These are phyloP conservation scores for Staphylotrichum longicolle DNA, from an alignment of 495 filamentous ascomycete genomes.

Conservation along the genomic window DNA sequence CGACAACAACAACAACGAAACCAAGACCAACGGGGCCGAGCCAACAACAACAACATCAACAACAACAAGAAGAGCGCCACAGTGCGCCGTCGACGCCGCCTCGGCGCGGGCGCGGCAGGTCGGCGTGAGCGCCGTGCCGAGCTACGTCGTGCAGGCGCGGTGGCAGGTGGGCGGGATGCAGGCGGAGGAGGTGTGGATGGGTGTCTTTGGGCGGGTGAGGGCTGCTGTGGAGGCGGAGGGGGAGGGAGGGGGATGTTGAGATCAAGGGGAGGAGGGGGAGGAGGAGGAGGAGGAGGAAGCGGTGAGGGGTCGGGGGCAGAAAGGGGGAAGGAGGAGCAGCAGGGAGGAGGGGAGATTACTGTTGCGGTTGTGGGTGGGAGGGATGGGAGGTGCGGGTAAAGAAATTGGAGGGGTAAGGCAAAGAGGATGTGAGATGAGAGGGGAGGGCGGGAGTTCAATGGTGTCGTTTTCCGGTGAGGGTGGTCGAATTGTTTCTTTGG, in stretches of 20 bases:
- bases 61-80: too few species aligned
- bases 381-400: too few species aligned
- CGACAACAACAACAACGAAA: too few species aligned
- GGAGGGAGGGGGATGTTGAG: too few species aligned
- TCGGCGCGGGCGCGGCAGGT: conserved; percentile 45
- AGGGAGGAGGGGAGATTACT: not conserved
- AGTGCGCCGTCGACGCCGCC: conserved; percentile 26
- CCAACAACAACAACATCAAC: too few species aligned
- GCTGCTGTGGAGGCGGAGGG: not conserved
- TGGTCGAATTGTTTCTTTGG: too few species aligned
- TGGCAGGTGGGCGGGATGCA: conserved; percentile 70
- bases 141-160: conserved; percentile 65
- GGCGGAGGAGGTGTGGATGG: conserved; percentile 44
- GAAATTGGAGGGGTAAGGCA: too few species aligned
- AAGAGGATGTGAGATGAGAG: too few species aligned
- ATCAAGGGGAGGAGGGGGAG: not conserved
- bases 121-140: conserved; percentile 70
- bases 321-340: not conserved
- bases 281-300: not conserved
- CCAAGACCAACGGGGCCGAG: conserved; percentile 8
- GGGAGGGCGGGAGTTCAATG: too few species aligned
- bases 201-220: conserved; percentile 36
- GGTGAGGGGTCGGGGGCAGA: not conserved
- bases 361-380: not conserved
- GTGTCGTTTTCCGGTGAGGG: too few species aligned